phyloP scores from a whole-genome alignment of 2,329 filamentous ascomycete genomes.

The Aspergillus costaricaensis region DNA sequence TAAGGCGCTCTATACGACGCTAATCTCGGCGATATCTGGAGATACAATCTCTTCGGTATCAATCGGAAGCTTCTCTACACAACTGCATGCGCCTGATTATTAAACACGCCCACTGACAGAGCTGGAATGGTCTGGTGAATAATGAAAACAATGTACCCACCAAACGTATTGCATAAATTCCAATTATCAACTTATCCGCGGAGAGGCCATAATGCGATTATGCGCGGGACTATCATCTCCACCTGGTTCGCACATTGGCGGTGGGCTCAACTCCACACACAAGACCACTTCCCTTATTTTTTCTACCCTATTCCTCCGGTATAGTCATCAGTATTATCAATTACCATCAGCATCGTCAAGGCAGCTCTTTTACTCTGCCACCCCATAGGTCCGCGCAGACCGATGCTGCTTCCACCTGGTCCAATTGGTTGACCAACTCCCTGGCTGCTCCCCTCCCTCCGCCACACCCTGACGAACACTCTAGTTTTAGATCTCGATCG shows the following conservation, averaged over 20 bases:
- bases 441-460: neutral
- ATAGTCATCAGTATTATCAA: neutral
- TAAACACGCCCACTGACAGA: neutral
- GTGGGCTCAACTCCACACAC: neutral
- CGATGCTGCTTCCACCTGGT: neutral
- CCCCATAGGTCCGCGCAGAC: neutral
- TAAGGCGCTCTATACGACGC: neutral
- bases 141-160: neutral
- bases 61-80: neutral
- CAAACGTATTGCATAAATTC: neutral
- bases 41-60: neutral
- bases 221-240: neutral
- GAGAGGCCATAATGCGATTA: neutral
- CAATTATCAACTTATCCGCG: neutral
- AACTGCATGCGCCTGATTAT: neutral
- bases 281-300: neutral
- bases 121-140: neutral
- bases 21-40: slow-evolving; percentile 2
- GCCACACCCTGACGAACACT: neutral
- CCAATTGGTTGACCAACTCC: slow-evolving; percentile 1
- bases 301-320: neutral
- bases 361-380: neutral
- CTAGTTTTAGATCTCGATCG: neutral
- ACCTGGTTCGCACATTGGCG: neutral
- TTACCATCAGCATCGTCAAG: neutral